These are phyloP conservation scores for Luvunga scandens DNA, from an alignment of 345 rosid species.

Conservation along the genomic window DNA sequence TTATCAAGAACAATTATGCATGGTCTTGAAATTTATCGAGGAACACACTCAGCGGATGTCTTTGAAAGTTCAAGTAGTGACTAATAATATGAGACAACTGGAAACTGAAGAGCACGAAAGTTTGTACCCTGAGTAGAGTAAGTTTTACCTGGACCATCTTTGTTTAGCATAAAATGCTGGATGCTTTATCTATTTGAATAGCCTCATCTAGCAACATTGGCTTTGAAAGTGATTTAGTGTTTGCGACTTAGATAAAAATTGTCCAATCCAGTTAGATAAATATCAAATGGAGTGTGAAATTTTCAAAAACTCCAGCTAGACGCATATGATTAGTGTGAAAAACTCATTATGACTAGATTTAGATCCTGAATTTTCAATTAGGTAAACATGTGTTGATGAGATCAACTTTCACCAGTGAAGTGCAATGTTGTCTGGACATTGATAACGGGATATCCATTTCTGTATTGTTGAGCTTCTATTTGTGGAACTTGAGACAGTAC, in stretches of 20 bases:
- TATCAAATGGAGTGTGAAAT: too few species aligned
- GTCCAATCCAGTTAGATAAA: too few species aligned
- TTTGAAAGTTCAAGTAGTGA: constrained; percentile 28
- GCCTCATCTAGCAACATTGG: background rate
- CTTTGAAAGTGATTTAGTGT: background rate
- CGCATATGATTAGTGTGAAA: too few species aligned
- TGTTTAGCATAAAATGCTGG: background rate
- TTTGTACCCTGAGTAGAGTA: constrained; percentile 16
- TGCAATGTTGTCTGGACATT: background rate
- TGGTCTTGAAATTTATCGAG: constrained; percentile 29
- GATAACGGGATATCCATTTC: background rate
- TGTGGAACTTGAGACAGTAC: background rate
- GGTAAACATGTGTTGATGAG: too few species aligned
- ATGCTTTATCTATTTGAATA: background rate
- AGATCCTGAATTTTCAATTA: background rate
- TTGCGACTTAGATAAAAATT: background rate
- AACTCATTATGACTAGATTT: too few species aligned
- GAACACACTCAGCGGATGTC: constrained; percentile 37
- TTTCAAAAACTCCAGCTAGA: too few species aligned
- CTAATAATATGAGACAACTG: constrained; percentile 25
- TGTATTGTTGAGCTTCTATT: background rate
- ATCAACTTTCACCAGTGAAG: background rate
- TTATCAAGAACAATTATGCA: constrained; percentile 30
- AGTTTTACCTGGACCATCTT: background rate
- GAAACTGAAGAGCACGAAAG: constrained; percentile 29